phyloP scores from a whole-genome alignment of 2,329 filamentous ascomycete genomes.

The Calonectria montana region DNA sequence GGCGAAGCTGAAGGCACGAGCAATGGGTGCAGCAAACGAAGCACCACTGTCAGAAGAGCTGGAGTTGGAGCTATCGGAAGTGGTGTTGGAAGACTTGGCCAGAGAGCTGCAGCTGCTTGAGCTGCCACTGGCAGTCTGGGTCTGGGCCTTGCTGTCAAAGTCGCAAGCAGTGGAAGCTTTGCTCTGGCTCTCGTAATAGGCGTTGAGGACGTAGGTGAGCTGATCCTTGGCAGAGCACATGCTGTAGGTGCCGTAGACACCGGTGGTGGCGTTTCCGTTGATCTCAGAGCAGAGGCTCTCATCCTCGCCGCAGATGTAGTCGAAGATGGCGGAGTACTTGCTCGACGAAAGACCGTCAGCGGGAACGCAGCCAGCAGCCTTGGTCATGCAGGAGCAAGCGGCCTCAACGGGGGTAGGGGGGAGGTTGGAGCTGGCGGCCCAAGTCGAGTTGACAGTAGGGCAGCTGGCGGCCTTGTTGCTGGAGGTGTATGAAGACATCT shows the following conservation, averaged over 20 bases:
- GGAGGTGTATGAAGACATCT: conserved; percentile 75
- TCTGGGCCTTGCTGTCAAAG: conserved; percentile 75
- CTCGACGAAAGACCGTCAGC: conserved; percentile 65
- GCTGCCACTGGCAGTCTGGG: conserved; percentile 63
- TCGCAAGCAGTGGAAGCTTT: conserved; percentile 70
- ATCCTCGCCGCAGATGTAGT: conserved; percentile 73
- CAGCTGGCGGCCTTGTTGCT: conserved; percentile 78
- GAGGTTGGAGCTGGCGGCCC: conserved; percentile 74
- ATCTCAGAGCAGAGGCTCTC: conserved; percentile 74
- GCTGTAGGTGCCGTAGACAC: conserved; percentile 80
- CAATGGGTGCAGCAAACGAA: conserved; percentile 49
- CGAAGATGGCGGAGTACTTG: conserved; percentile 78
- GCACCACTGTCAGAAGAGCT: conserved; percentile 49
- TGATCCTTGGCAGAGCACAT: conserved; percentile 79
- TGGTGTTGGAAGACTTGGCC: conserved; percentile 55
- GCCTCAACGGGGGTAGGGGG: conserved; percentile 83
- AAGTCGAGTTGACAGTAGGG: conserved; percentile 73
- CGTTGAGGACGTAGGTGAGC: conserved; percentile 79
- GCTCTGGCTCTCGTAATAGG: conserved; percentile 74
- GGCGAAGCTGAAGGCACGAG: conserved; percentile 56
- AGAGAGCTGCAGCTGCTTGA: conserved; percentile 60
- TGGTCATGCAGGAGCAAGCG: conserved; percentile 89
- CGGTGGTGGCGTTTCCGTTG: conserved; percentile 72
- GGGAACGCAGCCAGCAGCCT: conserved; percentile 77
- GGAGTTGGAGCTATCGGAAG: conserved; percentile 37